Evolutionary conservation across 176 grass and related monocot genomes (phyloP), one percentile per base, ranked within the genome.

Genomic region (Paspalum vaginatum): DNA sequence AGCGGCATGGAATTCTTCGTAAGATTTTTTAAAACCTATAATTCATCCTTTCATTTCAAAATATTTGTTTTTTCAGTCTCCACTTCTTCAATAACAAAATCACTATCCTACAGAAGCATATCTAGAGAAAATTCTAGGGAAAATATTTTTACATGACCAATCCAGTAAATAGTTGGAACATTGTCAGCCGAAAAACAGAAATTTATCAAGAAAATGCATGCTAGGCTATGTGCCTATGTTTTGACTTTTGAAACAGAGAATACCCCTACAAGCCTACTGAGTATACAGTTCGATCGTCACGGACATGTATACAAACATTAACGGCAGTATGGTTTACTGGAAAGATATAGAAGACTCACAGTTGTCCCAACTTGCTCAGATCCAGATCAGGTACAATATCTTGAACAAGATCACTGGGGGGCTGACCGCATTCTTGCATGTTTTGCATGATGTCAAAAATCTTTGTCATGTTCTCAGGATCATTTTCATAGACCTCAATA

Each of bases 361-460:
- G 76, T 87, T 98, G 91, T 32, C 91, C 89, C 18, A 98, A 75
- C 76, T 82, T 98, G 83, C 70, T 90, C 70, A 98, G 75, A 78
- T 98, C 92, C 69, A 98, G 80, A 87, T 91, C 92, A 50, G 95
- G 95, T 74, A 89, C 89, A 80, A 98, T 65, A 58, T 92, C 92
- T 84, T 94, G 89, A 54, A 98, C 89, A 77, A 98, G 91, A 87
- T 98, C 95, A 82, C 85, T 90, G 6, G 95, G 95, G 45, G 95
- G 95, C 63, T 98, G 95, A 73, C 95, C 95, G 40, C 92, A 98
- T 84, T 91, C 95, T 87, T 98, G 95, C 95, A 92, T 98, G 81
- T 87, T 98, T 85, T 98, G 89, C 95, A 98, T 98, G 68, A 94
- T 83, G 37, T 98, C 92, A 76, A 92, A 88, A 67, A 98, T 87